Conservation (phyloP, 805 yeast species). For the Cyberlindnera amylophila region DNA sequence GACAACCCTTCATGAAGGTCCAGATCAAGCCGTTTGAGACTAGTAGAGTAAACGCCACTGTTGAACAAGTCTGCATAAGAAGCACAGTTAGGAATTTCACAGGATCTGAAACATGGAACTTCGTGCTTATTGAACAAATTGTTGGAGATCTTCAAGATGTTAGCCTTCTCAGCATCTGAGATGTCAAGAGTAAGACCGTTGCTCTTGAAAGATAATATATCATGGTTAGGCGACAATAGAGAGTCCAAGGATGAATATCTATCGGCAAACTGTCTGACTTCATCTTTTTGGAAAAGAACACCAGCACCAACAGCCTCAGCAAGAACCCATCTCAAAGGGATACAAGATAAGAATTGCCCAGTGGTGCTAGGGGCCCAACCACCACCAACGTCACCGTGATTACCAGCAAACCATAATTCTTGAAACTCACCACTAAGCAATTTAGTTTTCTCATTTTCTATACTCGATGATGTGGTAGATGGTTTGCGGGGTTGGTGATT, state of each 20-base stretch:
- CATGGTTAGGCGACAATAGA: conserved; percentile 49
- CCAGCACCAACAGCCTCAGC: conserved; percentile 51
- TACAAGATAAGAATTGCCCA: conserved; percentile 44
- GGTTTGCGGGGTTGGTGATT: conserved; percentile 3
- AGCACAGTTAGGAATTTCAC: conserved; percentile 9
- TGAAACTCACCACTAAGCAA: conserved; percentile 33
- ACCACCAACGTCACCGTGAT: conserved; percentile 68
- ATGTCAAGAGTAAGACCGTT: conserved; percentile 15
- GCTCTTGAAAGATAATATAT: conserved; percentile 35
- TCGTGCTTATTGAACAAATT: conserved; percentile 4
- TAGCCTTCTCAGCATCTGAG: conserved; percentile 9
- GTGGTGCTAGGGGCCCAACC: conserved; percentile 50
- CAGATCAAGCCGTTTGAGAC: conserved; percentile 15
- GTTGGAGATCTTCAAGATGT: conserved; percentile 12
- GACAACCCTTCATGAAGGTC: conserved; percentile 4
- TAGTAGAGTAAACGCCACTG: conserved; percentile 17
- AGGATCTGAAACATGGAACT: conserved; percentile 21
- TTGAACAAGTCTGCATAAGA: conserved; percentile 15
- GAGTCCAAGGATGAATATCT: conserved; percentile 39
- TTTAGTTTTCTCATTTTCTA: conserved; percentile 25
- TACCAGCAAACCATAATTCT: conserved; percentile 68
- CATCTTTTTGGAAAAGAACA: conserved; percentile 39
- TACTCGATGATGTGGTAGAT: conserved; percentile 4
- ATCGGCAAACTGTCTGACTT: conserved; percentile 38
- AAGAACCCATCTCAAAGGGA: conserved; percentile 60